phyloP scores from a whole-genome alignment of 2,329 filamentous ascomycete species.

The Aureobasidium sp. region DNA sequence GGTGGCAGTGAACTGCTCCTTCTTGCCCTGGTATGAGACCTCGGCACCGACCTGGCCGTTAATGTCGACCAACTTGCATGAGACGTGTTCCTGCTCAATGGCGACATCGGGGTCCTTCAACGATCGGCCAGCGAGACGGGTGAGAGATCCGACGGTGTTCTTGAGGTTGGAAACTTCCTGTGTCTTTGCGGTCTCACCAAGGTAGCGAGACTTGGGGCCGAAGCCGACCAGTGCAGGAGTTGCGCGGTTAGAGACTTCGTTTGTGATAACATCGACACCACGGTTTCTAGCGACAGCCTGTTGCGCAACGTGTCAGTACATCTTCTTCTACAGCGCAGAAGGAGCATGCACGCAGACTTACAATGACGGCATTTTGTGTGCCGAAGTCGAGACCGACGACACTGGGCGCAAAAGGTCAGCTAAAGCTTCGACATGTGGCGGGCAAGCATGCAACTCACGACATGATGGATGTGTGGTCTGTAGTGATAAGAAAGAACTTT shows the following conservation, averaged over 20 bases:
- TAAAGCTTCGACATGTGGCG: conserved; percentile 10
- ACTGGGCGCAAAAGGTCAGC: conserved; percentile 13
- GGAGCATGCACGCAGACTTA: conserved; percentile 11
- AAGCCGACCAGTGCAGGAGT: conserved; percentile 97
- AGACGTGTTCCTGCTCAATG: conserved; percentile 86
- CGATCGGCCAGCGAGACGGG: conserved; percentile 81
- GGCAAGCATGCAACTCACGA: neutral
- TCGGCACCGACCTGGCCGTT: conserved; percentile 93
- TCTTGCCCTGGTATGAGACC: conserved; percentile 87
- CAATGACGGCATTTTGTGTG: conserved; percentile 89
- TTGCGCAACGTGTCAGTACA: conserved; percentile 13
- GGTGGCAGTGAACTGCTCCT: conserved; percentile 88
- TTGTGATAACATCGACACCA: conserved; percentile 98
- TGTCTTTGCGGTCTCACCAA: conserved; percentile 93
- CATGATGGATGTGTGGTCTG: conserved; percentile 2
- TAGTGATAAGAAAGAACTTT: conserved; percentile 5
- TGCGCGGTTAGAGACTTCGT: conserved; percentile 97
- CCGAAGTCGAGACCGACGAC: conserved; percentile 81
- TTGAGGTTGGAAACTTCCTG: conserved; percentile 99
- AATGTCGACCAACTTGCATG: conserved; percentile 76
- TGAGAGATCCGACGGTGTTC: conserved; percentile 91
- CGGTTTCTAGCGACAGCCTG: conserved; percentile 89
- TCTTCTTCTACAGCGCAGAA: neutral
- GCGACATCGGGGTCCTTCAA: conserved; percentile 86
- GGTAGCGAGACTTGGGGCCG: conserved; percentile 83